Evolutionary conservation across 176 grass and related monocot species (phyloP).

Genomic region (Aechmea fasciata): DNA sequence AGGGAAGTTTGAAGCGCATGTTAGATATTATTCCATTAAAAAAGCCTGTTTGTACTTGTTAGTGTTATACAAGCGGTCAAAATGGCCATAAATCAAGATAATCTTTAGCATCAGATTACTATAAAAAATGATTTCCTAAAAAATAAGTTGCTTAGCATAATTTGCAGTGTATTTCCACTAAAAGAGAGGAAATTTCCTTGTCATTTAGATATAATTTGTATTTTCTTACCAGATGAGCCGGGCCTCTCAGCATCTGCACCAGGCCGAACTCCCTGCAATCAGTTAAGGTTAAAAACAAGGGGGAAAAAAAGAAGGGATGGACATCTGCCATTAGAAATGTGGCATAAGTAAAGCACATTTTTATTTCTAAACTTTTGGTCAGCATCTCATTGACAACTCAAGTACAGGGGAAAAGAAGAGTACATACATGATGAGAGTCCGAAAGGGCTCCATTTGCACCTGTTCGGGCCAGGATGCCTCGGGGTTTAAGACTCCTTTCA

Average conservation of each 20-base stretch:
- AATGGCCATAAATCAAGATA: too few species aligned
- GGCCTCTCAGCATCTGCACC: slow-evolving; percentile 26
- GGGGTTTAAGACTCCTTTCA: slow-evolving; percentile 53
- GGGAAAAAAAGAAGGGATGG: slow-evolving; percentile 6
- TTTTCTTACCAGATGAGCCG: slow-evolving; percentile 21
- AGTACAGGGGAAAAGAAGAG: slow-evolving; percentile 8
- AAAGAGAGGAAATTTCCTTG: not conserved
- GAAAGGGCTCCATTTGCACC: slow-evolving; percentile 35
- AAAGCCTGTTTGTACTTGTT: too few species aligned
- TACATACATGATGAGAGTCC: slow-evolving; percentile 27
- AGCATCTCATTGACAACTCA: not conserved
- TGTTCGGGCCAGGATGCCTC: slow-evolving; percentile 52
- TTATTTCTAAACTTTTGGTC: not conserved
- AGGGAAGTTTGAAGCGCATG: too few species aligned
- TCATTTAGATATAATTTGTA: not conserved
- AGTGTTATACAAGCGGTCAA: too few species aligned
- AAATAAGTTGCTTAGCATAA: not conserved
- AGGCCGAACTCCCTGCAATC: slow-evolving; percentile 29
- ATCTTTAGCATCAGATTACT: too few species aligned
- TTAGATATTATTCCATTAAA: too few species aligned
- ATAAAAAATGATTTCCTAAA: too few species aligned
- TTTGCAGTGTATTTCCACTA: not conserved
- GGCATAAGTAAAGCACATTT: not conserved
- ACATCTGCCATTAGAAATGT: slow-evolving; percentile 8
- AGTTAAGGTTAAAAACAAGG: slow-evolving; percentile 19